Percentiles rank a stretch among this genome's conserved stretches.
Conservation (phyloP, 768 basidiomycete genomes). For the Hemileccinum rubropunctum region DNA sequence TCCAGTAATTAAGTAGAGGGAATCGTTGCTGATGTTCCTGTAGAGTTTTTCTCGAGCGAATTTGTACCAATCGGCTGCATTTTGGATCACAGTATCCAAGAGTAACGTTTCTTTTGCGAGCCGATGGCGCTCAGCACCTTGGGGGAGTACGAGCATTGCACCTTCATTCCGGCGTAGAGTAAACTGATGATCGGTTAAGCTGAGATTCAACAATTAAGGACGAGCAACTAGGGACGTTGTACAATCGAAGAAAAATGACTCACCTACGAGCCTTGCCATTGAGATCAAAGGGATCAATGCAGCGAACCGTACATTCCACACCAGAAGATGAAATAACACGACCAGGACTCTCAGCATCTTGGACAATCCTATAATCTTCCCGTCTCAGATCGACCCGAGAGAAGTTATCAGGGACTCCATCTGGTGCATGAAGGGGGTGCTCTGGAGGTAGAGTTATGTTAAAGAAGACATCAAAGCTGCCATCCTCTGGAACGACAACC, state of each 20-base stretch:
- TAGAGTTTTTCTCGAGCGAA: slow-evolving; percentile 21
- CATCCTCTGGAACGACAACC: neutral
- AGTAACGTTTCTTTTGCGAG: slow-evolving; percentile 23
- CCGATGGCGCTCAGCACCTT: slow-evolving; percentile 25
- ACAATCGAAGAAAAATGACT: no score
- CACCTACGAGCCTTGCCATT: no score
- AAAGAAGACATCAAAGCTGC: neutral
- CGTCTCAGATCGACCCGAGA: no score
- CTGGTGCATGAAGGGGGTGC: slow-evolving; percentile 18
- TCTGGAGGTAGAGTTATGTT: slow-evolving; percentile 15
- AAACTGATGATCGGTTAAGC: slow-evolving; percentile 14
- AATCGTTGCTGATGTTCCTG: slow-evolving; percentile 17
- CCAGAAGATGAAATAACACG: no score
- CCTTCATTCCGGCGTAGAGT: slow-evolving; percentile 21
- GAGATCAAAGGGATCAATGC: no score
- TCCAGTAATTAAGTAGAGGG: slow-evolving; percentile 24
- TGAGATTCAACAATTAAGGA: no score
- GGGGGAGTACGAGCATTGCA: slow-evolving; percentile 32
- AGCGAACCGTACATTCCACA: no score
- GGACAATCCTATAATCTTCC: no score
- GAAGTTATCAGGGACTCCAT: no score
- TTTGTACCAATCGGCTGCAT: slow-evolving; percentile 29
- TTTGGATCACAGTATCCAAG: slow-evolving; percentile 15
- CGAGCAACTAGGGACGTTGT: no score
- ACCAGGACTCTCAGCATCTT: no score